Percentiles rank a stretch among this genome's conserved stretches.
Evolutionary conservation across 1,284 basidiomycete genomes (phyloP).

Genomic region (Leccinum subfulvum): DNA sequence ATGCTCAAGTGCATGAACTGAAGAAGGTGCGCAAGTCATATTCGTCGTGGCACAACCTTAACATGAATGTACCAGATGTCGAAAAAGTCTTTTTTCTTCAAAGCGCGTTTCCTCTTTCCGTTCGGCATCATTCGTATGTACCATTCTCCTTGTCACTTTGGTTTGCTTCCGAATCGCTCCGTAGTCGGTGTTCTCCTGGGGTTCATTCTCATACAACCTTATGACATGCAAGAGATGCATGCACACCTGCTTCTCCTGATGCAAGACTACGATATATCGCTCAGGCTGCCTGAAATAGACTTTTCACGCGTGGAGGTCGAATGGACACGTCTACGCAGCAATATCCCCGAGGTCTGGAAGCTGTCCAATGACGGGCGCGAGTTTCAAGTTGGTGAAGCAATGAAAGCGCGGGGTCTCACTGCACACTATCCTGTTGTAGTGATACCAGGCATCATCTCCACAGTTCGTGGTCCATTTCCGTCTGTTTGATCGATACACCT

Average conservation of each 20-base stretch:
- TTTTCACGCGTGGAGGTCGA: slow-evolving; percentile 65
- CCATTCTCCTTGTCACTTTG: background rate
- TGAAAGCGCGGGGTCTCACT: slow-evolving; percentile 63
- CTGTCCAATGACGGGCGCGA: slow-evolving; percentile 81
- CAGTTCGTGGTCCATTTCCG: slow-evolving; percentile 41
- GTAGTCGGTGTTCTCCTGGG: slow-evolving; percentile 66
- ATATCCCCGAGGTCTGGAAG: slow-evolving; percentile 75
- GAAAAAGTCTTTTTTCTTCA: slow-evolving; percentile 28
- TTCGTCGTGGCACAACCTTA: background rate
- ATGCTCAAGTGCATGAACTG: slow-evolving; percentile 27
- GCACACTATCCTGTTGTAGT: slow-evolving; percentile 80
- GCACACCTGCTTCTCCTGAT: slow-evolving; percentile 51
- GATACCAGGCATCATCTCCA: slow-evolving; percentile 79
- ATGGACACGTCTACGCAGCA: slow-evolving; percentile 63
- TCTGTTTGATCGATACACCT: background rate
- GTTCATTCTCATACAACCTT: slow-evolving; percentile 58
- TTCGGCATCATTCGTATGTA: slow-evolving; percentile 46
- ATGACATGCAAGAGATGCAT: slow-evolving; percentile 59
- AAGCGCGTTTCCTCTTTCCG: slow-evolving; percentile 46
- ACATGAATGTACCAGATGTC: slow-evolving; percentile 12
- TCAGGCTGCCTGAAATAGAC: slow-evolving; percentile 59
- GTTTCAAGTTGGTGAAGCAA: slow-evolving; percentile 78
- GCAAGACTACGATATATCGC: slow-evolving; percentile 56
- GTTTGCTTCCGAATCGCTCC: slow-evolving; percentile 4
- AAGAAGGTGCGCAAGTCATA: slow-evolving; percentile 17